phyloP scores from a whole-genome alignment of 148 eudicot genomes.

The Vaccinium corymbosum region DNA sequence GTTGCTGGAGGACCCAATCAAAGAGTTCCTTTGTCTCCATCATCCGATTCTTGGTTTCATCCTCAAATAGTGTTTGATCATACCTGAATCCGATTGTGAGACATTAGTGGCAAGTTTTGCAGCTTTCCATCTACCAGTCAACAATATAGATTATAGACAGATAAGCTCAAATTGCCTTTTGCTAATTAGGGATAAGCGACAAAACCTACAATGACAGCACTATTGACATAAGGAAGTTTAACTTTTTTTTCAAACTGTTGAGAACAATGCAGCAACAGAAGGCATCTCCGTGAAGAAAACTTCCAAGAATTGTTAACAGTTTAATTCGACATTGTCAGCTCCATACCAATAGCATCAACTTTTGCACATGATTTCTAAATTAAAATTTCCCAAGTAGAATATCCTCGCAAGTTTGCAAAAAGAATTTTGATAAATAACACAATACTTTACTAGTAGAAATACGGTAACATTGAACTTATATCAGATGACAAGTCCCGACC shows the following conservation, averaged over 20 bases:
- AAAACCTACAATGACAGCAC: not conserved
- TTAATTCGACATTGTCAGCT: not conserved
- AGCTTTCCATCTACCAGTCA: not conserved
- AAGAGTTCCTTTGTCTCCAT: slow-evolving; percentile 92
- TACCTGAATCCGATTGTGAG: slow-evolving; percentile 54
- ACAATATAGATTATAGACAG: not conserved
- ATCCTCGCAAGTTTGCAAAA: not conserved
- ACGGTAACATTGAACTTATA: not conserved
- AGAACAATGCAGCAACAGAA: not conserved
- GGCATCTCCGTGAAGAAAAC: not conserved
- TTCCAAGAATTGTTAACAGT: not conserved
- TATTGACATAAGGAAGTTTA: not conserved
- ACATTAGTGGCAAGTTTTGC: not conserved
- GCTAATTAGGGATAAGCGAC: not conserved
- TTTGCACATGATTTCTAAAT: not conserved
- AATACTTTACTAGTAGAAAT: not conserved
- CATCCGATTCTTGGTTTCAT: slow-evolving; percentile 83
- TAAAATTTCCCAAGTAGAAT: not conserved
- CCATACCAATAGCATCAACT: not conserved
- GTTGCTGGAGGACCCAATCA: slow-evolving; percentile 97
- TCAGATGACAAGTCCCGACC: not conserved
- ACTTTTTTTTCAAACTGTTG: not conserved
- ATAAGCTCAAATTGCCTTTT: not conserved
- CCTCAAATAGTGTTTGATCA: slow-evolving; percentile 87
- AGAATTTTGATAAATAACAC: not conserved